Conservation (phyloP, 345 rosid genomes). For the Balakata baccata region DNA sequence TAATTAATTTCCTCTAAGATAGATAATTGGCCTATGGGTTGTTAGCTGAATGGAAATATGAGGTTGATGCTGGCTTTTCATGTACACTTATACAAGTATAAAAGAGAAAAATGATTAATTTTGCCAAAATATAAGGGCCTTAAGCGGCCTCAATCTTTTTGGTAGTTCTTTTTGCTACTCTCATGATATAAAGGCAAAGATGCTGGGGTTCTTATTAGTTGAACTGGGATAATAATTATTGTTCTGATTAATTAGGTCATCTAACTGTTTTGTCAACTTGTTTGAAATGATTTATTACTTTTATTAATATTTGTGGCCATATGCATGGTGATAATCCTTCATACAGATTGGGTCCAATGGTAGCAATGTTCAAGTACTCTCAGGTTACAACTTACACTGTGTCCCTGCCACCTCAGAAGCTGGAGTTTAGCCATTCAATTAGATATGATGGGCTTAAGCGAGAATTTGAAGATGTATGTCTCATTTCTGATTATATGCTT, state of each 20-base stretch:
- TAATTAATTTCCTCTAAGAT: no score
- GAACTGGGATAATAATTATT: not conserved
- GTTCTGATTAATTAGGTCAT: no score
- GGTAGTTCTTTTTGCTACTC: no score
- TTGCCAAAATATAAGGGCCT: no score
- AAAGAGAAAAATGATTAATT: no score
- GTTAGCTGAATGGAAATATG: no score
- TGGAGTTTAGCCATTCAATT: constrained; percentile 56
- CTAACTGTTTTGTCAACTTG: not conserved
- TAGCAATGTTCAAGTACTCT: constrained; percentile 84
- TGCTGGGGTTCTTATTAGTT: not conserved
- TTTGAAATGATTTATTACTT: not conserved
- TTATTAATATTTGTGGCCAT: not conserved
- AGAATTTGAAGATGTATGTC: constrained; percentile 58
- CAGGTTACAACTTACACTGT: constrained; percentile 61
- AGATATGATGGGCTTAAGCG: constrained; percentile 49
- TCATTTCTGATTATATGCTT: constrained; percentile 11
- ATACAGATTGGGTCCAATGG: constrained; percentile 80
- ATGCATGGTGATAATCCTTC: not conserved
- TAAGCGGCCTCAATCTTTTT: no score
- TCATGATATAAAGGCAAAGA: no score
- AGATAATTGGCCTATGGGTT: no score
- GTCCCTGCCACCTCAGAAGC: constrained; percentile 65
- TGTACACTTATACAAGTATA: no score
- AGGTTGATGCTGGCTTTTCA: no score